Base-by-base conservation (phyloP, 805 yeast species). In the Wickerhamiella domercqiae region DNA sequence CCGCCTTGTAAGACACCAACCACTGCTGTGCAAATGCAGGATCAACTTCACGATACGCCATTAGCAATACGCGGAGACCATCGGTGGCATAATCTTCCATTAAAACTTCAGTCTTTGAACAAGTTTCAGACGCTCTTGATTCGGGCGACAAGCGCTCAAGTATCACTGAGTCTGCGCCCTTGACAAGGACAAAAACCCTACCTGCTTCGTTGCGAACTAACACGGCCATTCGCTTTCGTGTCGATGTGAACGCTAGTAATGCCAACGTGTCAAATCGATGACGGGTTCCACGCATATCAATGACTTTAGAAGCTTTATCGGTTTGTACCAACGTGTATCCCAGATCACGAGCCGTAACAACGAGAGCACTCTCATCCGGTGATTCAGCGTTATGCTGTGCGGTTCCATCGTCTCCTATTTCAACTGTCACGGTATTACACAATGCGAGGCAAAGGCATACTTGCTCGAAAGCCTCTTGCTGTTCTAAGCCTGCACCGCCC, bases 351-450 rank as follows among this genome's bases (percentile, higher is more conserved):
- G 87, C 87, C 33, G 70, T 75, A 2, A 77, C 63, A n/a, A 80
- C 87, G 38, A 79, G 63, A 1, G 90, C 86, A 30, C 77, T 73
- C 54, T 79, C 93, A 59, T 79, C 93, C 0, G 93, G 93, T 6
- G 84, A 76, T 51, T 79, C 86, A 1, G 87, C 86, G 48, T 78
- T 76, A 29, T 24, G 17, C 16, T 34, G 14, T 6, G 15, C n/a
- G 19, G 21, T 16, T 18, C 34, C 34, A 31, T 7, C 7, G 17
- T 7, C 5, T 7, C 21, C 9, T 7, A 7, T 11, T 28, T 17
- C 38, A 20, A 22, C 11, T 14, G 41, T 50, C 40, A 76, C 90
- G 3, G 83, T 71, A 50, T 79, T 86, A 48, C 90, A 79, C 17
- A 79, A 59, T 0, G 86, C 79, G 33, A 79, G 59, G 0, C 77